phyloP scores from a whole-genome alignment of 2,329 filamentous ascomycete species.

The Endoconidiophora laricicola region DNA sequence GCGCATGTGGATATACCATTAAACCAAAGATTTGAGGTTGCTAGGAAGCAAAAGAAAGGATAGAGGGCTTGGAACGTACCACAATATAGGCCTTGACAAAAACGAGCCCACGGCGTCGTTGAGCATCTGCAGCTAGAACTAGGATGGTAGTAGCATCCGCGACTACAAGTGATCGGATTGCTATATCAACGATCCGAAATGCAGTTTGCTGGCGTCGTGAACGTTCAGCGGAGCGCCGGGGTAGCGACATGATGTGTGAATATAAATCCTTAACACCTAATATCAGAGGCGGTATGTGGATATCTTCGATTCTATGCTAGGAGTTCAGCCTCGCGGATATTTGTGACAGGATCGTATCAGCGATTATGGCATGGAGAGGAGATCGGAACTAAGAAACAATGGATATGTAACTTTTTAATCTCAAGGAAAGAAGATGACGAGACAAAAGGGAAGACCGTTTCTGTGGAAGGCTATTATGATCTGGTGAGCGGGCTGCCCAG shows the following conservation, averaged over 20 bases:
- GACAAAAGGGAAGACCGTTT: constrained; percentile 11
- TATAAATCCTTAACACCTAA: background rate
- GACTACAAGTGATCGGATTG: constrained; percentile 3
- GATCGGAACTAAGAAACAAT: too few relatives aligned
- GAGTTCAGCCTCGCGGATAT: too few relatives aligned
- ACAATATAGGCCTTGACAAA: constrained; percentile 4
- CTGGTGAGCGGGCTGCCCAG: too few relatives aligned
- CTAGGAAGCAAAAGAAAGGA: background rate
- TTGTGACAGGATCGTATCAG: too few relatives aligned
- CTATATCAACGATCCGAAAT: constrained; percentile 5
- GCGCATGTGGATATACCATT: background rate
- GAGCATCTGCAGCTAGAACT: background rate
- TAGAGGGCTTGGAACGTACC: background rate
- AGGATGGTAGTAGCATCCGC: constrained; percentile 1
- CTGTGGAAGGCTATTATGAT: too few relatives aligned
- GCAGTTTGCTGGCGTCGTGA: background rate
- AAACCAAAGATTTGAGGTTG: too few relatives aligned
- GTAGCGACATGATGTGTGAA: background rate
- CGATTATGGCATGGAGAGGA: too few relatives aligned
- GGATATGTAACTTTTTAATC: too few relatives aligned
- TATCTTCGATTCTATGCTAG: too few relatives aligned
- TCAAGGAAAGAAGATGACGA: constrained; percentile 13
- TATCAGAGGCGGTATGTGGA: too few relatives aligned
- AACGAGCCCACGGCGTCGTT: background rate
- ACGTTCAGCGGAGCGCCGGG: background rate